phyloP scores from a whole-genome alignment of 2,329 filamentous ascomycete genomes.

The Lachnellula arida region DNA sequence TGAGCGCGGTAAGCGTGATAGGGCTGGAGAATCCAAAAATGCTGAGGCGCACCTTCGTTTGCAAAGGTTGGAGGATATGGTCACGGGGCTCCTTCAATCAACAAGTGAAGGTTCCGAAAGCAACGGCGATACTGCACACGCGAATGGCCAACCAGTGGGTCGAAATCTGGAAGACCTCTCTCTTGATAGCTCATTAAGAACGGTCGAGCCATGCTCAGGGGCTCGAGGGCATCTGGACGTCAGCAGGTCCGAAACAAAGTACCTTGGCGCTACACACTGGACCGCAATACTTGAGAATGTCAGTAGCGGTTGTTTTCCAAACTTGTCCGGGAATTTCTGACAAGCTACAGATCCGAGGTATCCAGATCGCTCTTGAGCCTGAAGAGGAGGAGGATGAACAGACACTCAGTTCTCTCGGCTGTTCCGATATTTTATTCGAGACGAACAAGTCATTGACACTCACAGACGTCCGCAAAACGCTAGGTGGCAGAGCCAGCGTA shows the following conservation, averaged over 20 bases:
- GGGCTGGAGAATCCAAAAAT: not conserved
- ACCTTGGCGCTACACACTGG: constrained; percentile 53
- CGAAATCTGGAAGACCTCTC: not conserved
- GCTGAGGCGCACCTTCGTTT: constrained; percentile 11
- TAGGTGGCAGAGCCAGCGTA: constrained; percentile 42
- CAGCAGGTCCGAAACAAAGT: constrained; percentile 36
- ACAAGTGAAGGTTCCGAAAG: not conserved
- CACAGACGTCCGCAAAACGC: constrained; percentile 39
- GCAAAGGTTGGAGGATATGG: constrained; percentile 13
- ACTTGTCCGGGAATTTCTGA: not conserved
- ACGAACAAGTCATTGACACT: not conserved
- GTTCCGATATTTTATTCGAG: constrained; percentile 3
- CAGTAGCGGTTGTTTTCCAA: constrained; percentile 20
- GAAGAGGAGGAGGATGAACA: constrained; percentile 1
- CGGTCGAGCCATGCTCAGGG: not conserved
- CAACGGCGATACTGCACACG: not conserved
- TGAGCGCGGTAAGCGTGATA: not conserved
- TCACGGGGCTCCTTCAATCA: constrained; percentile 6
- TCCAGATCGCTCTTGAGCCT: constrained; percentile 49
- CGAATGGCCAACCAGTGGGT: not conserved
- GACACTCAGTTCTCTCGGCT: not conserved
- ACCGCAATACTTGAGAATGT: constrained; percentile 55
- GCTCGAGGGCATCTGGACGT: not conserved
- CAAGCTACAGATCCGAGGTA: constrained; percentile 45
- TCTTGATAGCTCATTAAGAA: not conserved